Evolutionary conservation across 1,284 basidiomycete species (phyloP).

Genomic region (Ganoderma lucidum): DNA sequence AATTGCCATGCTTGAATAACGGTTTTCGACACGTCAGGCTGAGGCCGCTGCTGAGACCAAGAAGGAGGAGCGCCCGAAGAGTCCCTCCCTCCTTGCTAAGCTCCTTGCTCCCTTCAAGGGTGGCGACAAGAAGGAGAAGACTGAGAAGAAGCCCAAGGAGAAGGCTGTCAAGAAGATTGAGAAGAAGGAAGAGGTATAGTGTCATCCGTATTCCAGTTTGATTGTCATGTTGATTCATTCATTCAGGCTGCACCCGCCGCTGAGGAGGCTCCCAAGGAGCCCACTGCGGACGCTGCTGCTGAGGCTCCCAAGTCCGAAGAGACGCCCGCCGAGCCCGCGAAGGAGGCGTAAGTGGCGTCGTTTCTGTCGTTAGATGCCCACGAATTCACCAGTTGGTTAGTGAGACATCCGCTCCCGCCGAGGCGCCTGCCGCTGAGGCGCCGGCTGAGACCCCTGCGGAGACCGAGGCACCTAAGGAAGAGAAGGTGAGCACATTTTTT

Average conservation of each 20-base stretch:
- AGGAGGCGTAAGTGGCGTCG: slow-evolving; percentile 59
- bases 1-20: slow-evolving; percentile 20
- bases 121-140: slow-evolving; percentile 45
- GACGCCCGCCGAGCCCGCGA: slow-evolving; percentile 56
- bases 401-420: slow-evolving; percentile 68
- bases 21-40: slow-evolving; percentile 28
- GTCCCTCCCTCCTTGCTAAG: slow-evolving; percentile 75
- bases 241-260: slow-evolving; percentile 43
- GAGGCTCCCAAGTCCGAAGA: slow-evolving; percentile 45
- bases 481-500: slow-evolving; percentile 53
- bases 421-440: slow-evolving; percentile 45
- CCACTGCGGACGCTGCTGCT: slow-evolving; percentile 41
- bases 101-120: slow-evolving; percentile 75
- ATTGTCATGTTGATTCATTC: slow-evolving; percentile 13
- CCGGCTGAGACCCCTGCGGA: slow-evolving; percentile 48
- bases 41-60: slow-evolving; percentile 58
- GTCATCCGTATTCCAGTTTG: slow-evolving; percentile 21
- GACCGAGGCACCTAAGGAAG: slow-evolving; percentile 64
- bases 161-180: slow-evolving; percentile 66
- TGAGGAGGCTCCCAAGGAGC: slow-evolving; percentile 42
- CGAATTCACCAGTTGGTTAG: slow-evolving; percentile 48
- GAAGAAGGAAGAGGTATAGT: slow-evolving; percentile 71
- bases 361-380: background rate
- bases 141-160: slow-evolving; percentile 65
- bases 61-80: slow-evolving; percentile 81